These are phyloP conservation scores for Ophiostoma himal-ulmi DNA, from an alignment of 2,329 filamentous ascomycete genomes.

Conservation along the genomic window DNA sequence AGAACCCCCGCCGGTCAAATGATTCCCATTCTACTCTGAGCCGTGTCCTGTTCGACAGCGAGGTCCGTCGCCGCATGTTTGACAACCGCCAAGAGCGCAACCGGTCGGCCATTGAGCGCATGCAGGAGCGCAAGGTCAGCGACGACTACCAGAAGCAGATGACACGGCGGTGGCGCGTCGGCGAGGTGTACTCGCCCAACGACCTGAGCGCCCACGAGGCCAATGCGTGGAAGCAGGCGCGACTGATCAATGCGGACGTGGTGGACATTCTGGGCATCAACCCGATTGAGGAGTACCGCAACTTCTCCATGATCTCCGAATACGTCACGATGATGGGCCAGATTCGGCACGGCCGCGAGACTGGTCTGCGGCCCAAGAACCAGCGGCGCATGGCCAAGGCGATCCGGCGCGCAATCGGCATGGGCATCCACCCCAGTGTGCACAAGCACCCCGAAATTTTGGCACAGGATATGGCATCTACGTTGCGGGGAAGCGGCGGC, in stretches of 20 bases:
- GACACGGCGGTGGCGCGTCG: constrained; percentile 64
- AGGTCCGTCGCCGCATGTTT: constrained; percentile 21
- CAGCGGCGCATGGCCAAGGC: constrained; percentile 92
- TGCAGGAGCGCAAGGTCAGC: constrained; percentile 38
- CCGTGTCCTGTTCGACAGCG: constrained; percentile 25
- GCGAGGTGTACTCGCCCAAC: constrained; percentile 86
- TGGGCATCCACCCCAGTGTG: constrained; percentile 87
- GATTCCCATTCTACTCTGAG: constrained; percentile 22
- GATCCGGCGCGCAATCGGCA: constrained; percentile 77
- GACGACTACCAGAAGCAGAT: constrained; percentile 57
- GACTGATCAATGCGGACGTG: constrained; percentile 57
- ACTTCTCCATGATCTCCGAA: constrained; percentile 86
- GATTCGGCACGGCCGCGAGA: constrained; percentile 70
- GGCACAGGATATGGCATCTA: constrained; percentile 34
- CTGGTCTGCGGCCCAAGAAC: constrained; percentile 79
- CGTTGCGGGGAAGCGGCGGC: neutral
- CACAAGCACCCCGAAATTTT: constrained; percentile 78
- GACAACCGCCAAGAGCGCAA: constrained; percentile 19
- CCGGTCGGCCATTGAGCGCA: constrained; percentile 36
- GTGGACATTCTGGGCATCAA: constrained; percentile 75
- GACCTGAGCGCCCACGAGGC: constrained; percentile 75
- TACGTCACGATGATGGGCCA: constrained; percentile 80
- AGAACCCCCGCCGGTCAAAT: neutral
- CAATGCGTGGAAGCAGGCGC: constrained; percentile 66
- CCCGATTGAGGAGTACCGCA: constrained; percentile 84